phyloP scores from a whole-genome alignment of 1,284 basidiomycete species.

The Heterobasidion irregulare region DNA sequence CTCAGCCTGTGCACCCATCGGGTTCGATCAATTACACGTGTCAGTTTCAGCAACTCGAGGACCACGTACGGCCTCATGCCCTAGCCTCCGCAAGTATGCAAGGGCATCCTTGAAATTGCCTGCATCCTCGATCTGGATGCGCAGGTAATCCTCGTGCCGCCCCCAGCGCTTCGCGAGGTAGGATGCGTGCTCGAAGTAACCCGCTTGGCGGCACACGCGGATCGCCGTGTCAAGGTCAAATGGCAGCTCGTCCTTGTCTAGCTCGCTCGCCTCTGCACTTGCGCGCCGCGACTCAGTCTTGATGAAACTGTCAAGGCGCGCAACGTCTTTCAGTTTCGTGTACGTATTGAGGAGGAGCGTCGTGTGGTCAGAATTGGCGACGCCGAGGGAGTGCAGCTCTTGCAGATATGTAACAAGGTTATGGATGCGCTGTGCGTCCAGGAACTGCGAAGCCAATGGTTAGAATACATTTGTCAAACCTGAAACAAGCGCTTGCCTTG shows the following conservation, averaged over 20 bases:
- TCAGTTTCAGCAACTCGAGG: background rate
- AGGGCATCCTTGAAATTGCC: conserved; percentile 80
- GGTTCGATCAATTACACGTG: background rate
- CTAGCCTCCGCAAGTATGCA: conserved; percentile 71
- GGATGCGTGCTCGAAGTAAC: conserved; percentile 91
- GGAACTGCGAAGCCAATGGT: conserved; percentile 57
- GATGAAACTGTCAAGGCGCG: conserved; percentile 87
- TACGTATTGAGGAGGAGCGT: conserved; percentile 95
- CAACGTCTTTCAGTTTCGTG: conserved; percentile 91
- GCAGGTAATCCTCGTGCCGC: conserved; percentile 86
- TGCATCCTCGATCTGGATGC: conserved; percentile 93
- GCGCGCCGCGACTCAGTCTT: conserved; percentile 62
- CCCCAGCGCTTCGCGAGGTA: conserved; percentile 92
- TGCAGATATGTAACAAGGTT: conserved; percentile 95
- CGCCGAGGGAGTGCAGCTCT: conserved; percentile 82
- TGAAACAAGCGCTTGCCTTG: conserved; percentile 47
- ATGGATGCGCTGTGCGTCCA: conserved; percentile 93
- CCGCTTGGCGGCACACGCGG: conserved; percentile 91
- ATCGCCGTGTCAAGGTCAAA: conserved; percentile 98
- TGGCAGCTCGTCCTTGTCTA: conserved; percentile 63
- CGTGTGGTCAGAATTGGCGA: conserved; percentile 95
- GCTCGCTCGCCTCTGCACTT: conserved; percentile 24
- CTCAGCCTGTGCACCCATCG: conserved; percentile 46
- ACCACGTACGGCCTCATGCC: conserved; percentile 61
- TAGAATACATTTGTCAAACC: background rate